A percentile compares a stretch with the other conserved stretches of the same genome.
These are phyloP conservation scores for Exophiala viscosa DNA, from an alignment of 2,329 filamentous ascomycete species.

Conservation along the genomic window DNA sequence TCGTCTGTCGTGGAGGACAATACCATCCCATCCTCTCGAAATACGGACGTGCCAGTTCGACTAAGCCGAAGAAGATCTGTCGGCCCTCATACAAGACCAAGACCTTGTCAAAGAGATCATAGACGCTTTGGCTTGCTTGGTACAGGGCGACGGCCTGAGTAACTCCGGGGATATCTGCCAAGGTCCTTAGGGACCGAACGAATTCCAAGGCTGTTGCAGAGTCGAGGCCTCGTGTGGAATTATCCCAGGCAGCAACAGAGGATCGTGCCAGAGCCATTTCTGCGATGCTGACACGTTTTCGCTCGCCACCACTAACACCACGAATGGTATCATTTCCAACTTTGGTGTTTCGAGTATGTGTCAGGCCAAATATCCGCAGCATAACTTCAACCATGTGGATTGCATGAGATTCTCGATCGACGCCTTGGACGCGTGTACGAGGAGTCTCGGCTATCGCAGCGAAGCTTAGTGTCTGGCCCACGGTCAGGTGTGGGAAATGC, in stretches of 20 bases:
- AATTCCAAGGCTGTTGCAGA: slow-evolving; percentile 57
- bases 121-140: slow-evolving; percentile 49
- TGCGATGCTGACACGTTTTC: slow-evolving; percentile 66
- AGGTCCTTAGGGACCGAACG: slow-evolving; percentile 48
- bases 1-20: slow-evolving; percentile 59
- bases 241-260: slow-evolving; percentile 52
- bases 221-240: slow-evolving; percentile 51
- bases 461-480: slow-evolving; percentile 52
- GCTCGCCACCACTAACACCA: slow-evolving; percentile 65
- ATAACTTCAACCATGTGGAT: slow-evolving; percentile 9
- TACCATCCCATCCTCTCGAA: slow-evolving; percentile 64
- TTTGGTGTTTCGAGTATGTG: slow-evolving; percentile 60
- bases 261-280: slow-evolving; percentile 44
- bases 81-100: slow-evolving; percentile 64
- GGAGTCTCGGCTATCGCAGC: slow-evolving; percentile 39
- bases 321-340: slow-evolving; percentile 65
- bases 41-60: slow-evolving; percentile 56
- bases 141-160: slow-evolving; percentile 57
- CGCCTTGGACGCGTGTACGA: slow-evolving; percentile 1
- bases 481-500: slow-evolving; percentile 51
- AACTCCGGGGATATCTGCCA: slow-evolving; percentile 47
- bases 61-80: slow-evolving; percentile 62
- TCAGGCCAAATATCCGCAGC: slow-evolving; percentile 65
- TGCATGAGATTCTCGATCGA: slow-evolving; percentile 5
- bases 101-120: slow-evolving; percentile 66